Percentiles rank a stretch among this genome's conserved stretches.
phyloP scores from a whole-genome alignment of 306 rosid genomes.

The Hippophae tibetana region DNA sequence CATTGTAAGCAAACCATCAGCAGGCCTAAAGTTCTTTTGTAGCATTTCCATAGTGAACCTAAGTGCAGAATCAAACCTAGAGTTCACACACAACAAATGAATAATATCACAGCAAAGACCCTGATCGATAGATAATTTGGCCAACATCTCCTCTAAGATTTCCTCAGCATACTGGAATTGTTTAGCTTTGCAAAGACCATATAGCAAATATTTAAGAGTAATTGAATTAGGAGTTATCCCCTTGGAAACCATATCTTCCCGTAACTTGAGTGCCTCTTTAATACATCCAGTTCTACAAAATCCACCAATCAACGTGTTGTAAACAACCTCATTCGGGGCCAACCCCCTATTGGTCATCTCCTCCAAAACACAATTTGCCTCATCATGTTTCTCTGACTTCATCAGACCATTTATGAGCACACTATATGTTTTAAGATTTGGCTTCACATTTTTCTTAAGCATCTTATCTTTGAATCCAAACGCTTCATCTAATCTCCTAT shows the following conservation, averaged over 20 bases:
- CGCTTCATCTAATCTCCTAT: slow-evolving; percentile 48
- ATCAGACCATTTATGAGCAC: slow-evolving; percentile 50
- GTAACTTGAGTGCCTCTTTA: slow-evolving; percentile 42
- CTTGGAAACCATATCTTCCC: slow-evolving; percentile 50
- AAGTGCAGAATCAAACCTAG: slow-evolving; percentile 42
- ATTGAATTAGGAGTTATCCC: slow-evolving; percentile 52
- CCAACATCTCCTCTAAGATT: slow-evolving; percentile 30
- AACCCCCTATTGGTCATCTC: slow-evolving; percentile 49
- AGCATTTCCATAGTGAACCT: slow-evolving; percentile 33
- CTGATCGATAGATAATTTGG: slow-evolving; percentile 32
- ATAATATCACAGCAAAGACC: slow-evolving; percentile 42
- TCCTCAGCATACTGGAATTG: slow-evolving; percentile 42
- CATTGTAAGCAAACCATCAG: slow-evolving; percentile 46
- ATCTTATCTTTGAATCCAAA: slow-evolving; percentile 40
- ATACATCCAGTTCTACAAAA: slow-evolving; percentile 48
- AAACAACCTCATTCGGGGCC: slow-evolving; percentile 48
- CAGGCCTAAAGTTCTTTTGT: slow-evolving; percentile 40
- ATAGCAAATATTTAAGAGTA: slow-evolving; percentile 49
- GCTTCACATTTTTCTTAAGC: slow-evolving; percentile 34
- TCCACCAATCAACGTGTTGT: slow-evolving; percentile 51
- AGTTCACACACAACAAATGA: slow-evolving; percentile 36
- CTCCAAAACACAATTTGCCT: slow-evolving; percentile 32
- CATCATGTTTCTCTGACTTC: slow-evolving; percentile 40
- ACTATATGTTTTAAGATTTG: slow-evolving; percentile 47
- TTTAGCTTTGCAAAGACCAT: slow-evolving; percentile 44